Evolutionary conservation across 208 protist species (phyloP).

Genomic region (Wallacemonas sp.): DNA sequence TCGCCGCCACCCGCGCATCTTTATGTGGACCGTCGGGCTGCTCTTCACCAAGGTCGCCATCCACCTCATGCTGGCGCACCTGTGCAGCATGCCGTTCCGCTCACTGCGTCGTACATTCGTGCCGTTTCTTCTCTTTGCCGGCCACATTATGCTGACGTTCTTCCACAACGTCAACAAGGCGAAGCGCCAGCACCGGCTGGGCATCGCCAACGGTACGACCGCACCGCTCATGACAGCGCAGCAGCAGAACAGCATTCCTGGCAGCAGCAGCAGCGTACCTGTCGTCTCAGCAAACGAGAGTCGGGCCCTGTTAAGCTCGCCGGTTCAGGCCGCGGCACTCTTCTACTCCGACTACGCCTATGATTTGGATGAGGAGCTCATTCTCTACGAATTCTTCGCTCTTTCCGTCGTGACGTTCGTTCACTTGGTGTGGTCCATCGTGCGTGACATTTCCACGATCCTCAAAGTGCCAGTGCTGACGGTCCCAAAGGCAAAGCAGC

Average conservation of each 20-base stretch:
- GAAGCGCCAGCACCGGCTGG: constrained; percentile 15
- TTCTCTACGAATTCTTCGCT: constrained; percentile 66
- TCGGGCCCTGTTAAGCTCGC: background rate
- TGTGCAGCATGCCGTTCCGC: constrained; percentile 48
- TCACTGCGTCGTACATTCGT: constrained; percentile 67
- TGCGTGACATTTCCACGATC: constrained; percentile 40
- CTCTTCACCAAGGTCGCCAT: constrained; percentile 80
- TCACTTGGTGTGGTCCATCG: constrained; percentile 55
- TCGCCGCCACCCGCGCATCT: constrained; percentile 68
- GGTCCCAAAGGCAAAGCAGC: constrained; percentile 56
- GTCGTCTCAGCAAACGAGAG: background rate
- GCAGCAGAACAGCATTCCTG: background rate
- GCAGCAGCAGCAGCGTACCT: background rate
- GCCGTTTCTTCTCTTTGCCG: constrained; percentile 62
- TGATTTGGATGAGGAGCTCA: constrained; percentile 52
- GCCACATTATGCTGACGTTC: constrained; percentile 57
- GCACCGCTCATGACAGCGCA: background rate
- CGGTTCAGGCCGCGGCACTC: constrained; percentile 1
- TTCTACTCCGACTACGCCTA: constrained; percentile 34
- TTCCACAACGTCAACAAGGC: constrained; percentile 36
- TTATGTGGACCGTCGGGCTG: constrained; percentile 83
- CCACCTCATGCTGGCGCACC: constrained; percentile 83
- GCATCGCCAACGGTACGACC: background rate
- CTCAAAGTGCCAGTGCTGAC: constrained; percentile 62
- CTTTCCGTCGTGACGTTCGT: constrained; percentile 51